These are phyloP conservation scores for Spirogloea muscicola DNA, from an alignment of 139 green algal genomes.

Conservation along the genomic window DNA sequence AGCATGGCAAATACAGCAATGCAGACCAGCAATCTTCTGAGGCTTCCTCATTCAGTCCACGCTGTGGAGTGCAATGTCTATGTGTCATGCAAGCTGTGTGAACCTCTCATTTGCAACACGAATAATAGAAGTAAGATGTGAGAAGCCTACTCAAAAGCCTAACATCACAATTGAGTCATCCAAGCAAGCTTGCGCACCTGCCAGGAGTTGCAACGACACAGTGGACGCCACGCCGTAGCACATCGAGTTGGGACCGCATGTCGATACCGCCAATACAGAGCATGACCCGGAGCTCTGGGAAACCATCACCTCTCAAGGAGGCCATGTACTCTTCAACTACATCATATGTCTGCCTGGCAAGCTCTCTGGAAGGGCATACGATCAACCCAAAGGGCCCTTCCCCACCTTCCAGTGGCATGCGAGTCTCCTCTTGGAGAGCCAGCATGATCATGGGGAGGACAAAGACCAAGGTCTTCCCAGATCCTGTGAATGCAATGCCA, in stretches of 20 bases:
- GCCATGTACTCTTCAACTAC: conserved; percentile 65
- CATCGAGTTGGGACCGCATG: conserved; percentile 52
- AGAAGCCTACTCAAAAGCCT: no score
- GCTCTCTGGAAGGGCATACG: conserved; percentile 89
- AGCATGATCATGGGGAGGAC: conserved; percentile 85
- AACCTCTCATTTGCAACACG: no score
- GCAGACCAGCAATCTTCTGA: no score
- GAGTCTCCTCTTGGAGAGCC: conserved; percentile 45
- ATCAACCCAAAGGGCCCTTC: conserved; percentile 91
- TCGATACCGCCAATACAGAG: conserved; percentile 89
- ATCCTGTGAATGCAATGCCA: conserved; percentile 95
- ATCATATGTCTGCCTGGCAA: conserved; percentile 83
- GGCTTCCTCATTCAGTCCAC: no score
- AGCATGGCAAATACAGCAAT: no score
- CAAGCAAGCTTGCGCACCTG: no score
- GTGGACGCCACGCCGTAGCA: conserved; percentile 74
- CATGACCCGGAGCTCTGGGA: conserved; percentile 73
- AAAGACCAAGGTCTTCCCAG: conserved; percentile 95
- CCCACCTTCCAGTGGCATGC: conserved; percentile 68
- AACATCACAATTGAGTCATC: no score
- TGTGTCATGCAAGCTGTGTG: no score
- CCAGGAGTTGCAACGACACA: conserved; percentile 88
- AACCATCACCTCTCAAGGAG: conserved; percentile 55
- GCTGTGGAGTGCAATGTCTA: no score
- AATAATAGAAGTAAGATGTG: no score